Evolutionary conservation across 1,284 basidiomycete genomes (phyloP).

Genomic region (Tremellales sp.): DNA sequence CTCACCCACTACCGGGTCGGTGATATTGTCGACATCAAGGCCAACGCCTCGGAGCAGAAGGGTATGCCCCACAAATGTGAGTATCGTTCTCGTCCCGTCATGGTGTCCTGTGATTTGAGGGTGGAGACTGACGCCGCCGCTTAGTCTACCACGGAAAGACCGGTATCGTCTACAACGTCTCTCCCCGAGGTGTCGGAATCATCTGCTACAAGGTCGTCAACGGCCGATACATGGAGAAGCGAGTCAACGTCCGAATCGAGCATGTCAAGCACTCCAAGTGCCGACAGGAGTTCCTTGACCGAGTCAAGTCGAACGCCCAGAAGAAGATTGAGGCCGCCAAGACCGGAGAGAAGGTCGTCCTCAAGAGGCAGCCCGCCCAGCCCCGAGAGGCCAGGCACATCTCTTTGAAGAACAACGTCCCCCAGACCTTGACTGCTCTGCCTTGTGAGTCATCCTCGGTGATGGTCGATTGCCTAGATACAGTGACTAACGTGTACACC

Average conservation of each 20-base stretch:
- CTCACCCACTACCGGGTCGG: constrained; percentile 89
- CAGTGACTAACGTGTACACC: background rate
- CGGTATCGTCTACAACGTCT: constrained; percentile 98
- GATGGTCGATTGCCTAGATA: background rate
- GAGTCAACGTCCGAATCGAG: constrained; percentile 97
- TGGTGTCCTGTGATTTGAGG: background rate
- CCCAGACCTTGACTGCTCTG: constrained; percentile 89
- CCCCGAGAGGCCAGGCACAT: constrained; percentile 80
- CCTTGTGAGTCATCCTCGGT: constrained; percentile 63
- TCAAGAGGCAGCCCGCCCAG: constrained; percentile 81
- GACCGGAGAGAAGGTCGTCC: constrained; percentile 80
- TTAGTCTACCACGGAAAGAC: constrained; percentile 58
- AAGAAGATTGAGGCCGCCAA: constrained; percentile 80
- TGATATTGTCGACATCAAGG: constrained; percentile 99
- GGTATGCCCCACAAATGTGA: constrained; percentile 97
- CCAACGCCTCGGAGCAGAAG: constrained; percentile 98
- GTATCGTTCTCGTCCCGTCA: constrained; percentile 8
- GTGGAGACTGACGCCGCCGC: constrained; percentile 2
- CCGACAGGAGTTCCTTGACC: constrained; percentile 95
- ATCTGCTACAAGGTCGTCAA: constrained; percentile 99
- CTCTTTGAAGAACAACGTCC: constrained; percentile 70
- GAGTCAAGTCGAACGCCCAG: constrained; percentile 89
- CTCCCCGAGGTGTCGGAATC: constrained; percentile 89
- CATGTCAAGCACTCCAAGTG: constrained; percentile 98
- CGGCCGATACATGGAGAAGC: constrained; percentile 99